phyloP scores from a whole-genome alignment of 2,329 filamentous ascomycete genomes.

The Phyllosticta ampelicida region DNA sequence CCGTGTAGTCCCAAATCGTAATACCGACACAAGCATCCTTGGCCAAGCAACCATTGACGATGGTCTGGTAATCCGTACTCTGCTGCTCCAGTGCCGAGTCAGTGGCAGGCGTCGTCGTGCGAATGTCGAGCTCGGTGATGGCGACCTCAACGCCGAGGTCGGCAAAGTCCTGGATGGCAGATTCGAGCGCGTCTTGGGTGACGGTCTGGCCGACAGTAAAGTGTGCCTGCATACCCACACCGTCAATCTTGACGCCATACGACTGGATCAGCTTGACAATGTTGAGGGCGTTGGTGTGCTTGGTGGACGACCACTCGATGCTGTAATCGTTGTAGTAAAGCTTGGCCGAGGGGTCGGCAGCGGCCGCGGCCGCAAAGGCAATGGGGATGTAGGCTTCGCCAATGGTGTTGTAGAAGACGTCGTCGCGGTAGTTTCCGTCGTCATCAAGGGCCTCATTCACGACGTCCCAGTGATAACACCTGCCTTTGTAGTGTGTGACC shows the following conservation, averaged over 20 bases:
- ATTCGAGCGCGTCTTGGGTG: constrained; percentile 25
- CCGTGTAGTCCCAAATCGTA: constrained; percentile 47
- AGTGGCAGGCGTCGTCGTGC: constrained; percentile 20
- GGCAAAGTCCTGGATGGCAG: constrained; percentile 42
- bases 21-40: constrained; percentile 45
- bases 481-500: constrained; percentile 29
- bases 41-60: constrained; percentile 45
- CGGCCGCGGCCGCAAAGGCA: constrained; percentile 45
- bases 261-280: constrained; percentile 30
- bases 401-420: constrained; percentile 36
- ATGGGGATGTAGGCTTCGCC: constrained; percentile 40
- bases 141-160: constrained; percentile 46
- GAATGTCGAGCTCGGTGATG: constrained; percentile 55
- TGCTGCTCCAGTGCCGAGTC: constrained; percentile 17
- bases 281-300: constrained; percentile 24
- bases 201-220: constrained; percentile 33
- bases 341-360: constrained; percentile 45
- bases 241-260: constrained; percentile 24
- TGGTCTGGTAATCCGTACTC: constrained; percentile 17
- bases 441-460: constrained; percentile 51
- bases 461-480: constrained; percentile 51
- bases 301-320: constrained; percentile 29
- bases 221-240: constrained; percentile 44
- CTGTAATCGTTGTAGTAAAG: constrained; percentile 50
- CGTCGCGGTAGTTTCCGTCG: constrained; percentile 44